Conservation (phyloP, 2,329 filamentous ascomycete species). For the Coniochaeta pulveracea region DNA sequence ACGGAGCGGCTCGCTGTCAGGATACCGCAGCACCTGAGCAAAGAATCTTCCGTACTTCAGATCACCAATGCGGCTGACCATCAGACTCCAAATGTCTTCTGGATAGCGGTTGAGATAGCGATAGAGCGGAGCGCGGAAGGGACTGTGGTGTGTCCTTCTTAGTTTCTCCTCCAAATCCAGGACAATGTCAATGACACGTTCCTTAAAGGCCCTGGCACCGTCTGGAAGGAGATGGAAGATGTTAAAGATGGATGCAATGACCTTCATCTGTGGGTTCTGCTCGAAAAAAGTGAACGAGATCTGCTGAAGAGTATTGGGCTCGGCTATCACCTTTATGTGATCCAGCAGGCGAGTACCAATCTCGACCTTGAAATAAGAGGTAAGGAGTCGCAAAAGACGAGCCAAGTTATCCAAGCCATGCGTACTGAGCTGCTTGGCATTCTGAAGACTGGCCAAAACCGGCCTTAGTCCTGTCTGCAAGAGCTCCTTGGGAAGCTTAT, state of each 20-base stretch:
- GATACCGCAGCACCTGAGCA: constrained; percentile 70
- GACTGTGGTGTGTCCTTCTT: constrained; percentile 78
- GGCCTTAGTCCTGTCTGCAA: constrained; percentile 88
- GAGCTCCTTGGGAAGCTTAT: constrained; percentile 88
- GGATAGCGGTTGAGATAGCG: constrained; percentile 91
- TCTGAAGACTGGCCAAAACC: constrained; percentile 92
- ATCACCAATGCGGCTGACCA: constrained; percentile 71
- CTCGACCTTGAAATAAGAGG: constrained; percentile 98
- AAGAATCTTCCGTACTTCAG: constrained; percentile 84
- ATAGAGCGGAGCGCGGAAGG: constrained; percentile 82
- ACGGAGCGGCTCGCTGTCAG: constrained; percentile 63
- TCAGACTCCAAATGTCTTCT: constrained; percentile 72
- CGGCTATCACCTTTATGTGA: constrained; percentile 84
- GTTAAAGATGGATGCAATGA: constrained; percentile 88
- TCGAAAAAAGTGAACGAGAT: constrained; percentile 93
- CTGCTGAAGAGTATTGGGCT: constrained; percentile 68
- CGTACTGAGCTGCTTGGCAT: constrained; percentile 79
- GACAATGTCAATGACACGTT: constrained; percentile 80
- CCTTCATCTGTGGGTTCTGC: constrained; percentile 84
- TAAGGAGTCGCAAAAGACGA: constrained; percentile 78
- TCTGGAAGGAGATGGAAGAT: constrained; percentile 94
- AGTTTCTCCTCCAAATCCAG: constrained; percentile 78
- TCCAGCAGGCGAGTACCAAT: constrained; percentile 90
- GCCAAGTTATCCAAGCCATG: constrained; percentile 87
- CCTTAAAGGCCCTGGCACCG: constrained; percentile 83